These are phyloP conservation scores for Myriangium duriaei DNA, from an alignment of 2,329 filamentous ascomycete species.

Conservation along the genomic window DNA sequence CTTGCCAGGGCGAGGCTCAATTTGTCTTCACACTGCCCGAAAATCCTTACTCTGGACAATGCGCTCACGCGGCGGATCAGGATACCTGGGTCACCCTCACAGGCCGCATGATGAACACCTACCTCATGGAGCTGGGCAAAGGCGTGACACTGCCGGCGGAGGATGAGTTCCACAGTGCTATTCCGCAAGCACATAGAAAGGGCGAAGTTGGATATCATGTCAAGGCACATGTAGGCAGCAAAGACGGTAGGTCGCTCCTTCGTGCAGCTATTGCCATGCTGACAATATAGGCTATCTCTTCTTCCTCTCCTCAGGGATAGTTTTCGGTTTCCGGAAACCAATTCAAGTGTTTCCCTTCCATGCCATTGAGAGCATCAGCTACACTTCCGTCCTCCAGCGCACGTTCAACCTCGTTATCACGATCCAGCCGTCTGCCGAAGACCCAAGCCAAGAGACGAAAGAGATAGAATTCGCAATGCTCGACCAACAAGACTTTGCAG, in stretches of 20 bases:
- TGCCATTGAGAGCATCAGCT: slow-evolving; percentile 46
- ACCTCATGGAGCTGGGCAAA: slow-evolving; percentile 35
- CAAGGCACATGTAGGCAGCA: slow-evolving; percentile 51
- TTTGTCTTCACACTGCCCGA: slow-evolving; percentile 50
- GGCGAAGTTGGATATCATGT: slow-evolving; percentile 51
- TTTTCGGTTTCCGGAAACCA: slow-evolving; percentile 56
- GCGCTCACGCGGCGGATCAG: slow-evolving; percentile 20
- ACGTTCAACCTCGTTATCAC: slow-evolving; percentile 53
- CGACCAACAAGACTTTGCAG: slow-evolving; percentile 49
- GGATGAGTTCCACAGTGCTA: slow-evolving; percentile 47
- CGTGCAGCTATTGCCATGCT: not conserved
- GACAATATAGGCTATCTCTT: slow-evolving; percentile 44
- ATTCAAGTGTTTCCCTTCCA: slow-evolving; percentile 50
- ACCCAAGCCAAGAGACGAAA: slow-evolving; percentile 27
- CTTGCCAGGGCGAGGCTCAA: slow-evolving; percentile 18
- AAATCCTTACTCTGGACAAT: slow-evolving; percentile 33
- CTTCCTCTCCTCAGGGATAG: slow-evolving; percentile 47
- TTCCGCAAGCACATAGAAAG: slow-evolving; percentile 48
- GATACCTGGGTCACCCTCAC: slow-evolving; percentile 35
- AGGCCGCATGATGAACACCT: slow-evolving; percentile 35
- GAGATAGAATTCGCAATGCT: slow-evolving; percentile 55
- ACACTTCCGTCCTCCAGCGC: slow-evolving; percentile 51
- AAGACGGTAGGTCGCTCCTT: slow-evolving; percentile 40
- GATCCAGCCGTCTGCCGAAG: slow-evolving; percentile 14
- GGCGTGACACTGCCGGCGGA: slow-evolving; percentile 40